phyloP scores from a whole-genome alignment of 768 basidiomycete genomes.

The Panellus pusillus region DNA sequence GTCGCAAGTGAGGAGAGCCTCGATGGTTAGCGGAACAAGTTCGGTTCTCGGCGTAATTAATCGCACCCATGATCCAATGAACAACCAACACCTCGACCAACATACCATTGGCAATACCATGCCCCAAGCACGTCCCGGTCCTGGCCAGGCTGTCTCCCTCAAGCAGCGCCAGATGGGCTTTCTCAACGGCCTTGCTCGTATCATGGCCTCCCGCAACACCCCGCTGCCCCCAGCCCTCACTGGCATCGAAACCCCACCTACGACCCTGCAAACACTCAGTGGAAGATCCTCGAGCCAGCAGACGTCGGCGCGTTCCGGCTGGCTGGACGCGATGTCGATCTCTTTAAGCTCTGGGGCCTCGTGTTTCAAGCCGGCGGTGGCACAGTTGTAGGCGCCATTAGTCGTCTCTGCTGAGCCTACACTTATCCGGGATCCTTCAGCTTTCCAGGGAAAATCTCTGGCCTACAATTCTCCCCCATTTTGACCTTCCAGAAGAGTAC shows the following conservation, averaged over 20 bases:
- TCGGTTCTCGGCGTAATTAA: slow-evolving; percentile 69
- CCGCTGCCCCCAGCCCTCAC: slow-evolving; percentile 79
- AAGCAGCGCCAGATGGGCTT: slow-evolving; percentile 63
- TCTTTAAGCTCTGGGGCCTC: slow-evolving; percentile 71
- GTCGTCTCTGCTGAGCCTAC: slow-evolving; percentile 9
- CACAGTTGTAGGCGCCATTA: slow-evolving; percentile 48
- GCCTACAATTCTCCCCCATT: slow-evolving; percentile 51
- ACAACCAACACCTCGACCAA: slow-evolving; percentile 46
- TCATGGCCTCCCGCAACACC: slow-evolving; percentile 56
- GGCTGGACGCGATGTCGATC: slow-evolving; percentile 71
- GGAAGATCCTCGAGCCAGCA: slow-evolving; percentile 60
- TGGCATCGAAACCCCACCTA: slow-evolving; percentile 57
- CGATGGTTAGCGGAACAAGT: slow-evolving; percentile 56
- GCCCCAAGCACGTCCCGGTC: slow-evolving; percentile 37
- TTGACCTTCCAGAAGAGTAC: slow-evolving; percentile 62
- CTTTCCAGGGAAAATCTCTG: slow-evolving; percentile 56
- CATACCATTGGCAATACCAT: slow-evolving; percentile 42
- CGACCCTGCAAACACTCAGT: slow-evolving; percentile 62
- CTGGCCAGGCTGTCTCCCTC: slow-evolving; percentile 37
- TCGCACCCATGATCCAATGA: slow-evolving; percentile 43
- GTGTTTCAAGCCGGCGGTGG: slow-evolving; percentile 64
- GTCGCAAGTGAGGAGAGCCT: slow-evolving; percentile 44
- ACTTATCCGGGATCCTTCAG: slow-evolving; percentile 32
- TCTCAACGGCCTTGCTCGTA: slow-evolving; percentile 55
- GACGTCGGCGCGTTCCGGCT: slow-evolving; percentile 67